Evolutionary conservation across 176 grass and related monocot genomes (phyloP).

Genomic region (Cenchrus fungigraminus): DNA sequence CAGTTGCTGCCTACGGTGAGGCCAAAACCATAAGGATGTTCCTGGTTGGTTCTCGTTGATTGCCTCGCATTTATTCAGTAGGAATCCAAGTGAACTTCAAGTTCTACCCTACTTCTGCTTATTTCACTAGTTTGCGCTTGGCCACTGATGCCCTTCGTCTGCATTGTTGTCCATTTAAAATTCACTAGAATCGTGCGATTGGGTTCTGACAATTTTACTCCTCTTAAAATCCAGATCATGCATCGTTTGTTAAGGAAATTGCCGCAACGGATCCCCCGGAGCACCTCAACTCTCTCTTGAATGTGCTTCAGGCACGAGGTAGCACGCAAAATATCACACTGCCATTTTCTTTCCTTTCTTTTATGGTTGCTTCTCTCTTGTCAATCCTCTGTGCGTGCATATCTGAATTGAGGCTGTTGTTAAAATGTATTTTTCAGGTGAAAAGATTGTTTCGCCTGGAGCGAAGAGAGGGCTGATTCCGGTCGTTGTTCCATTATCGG

Average conservation of each 20-base stretch:
- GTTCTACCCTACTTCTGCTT: neutral
- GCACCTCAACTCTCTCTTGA: conserved; percentile 71
- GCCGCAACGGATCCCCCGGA: conserved; percentile 73
- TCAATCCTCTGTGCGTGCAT: neutral
- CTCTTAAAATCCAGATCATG: conserved; percentile 61
- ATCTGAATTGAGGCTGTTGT: too few species aligned
- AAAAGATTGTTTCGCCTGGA: conserved; percentile 84
- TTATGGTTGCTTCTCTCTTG: neutral
- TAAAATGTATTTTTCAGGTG: conserved; percentile 48
- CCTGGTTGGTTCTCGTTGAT: neutral
- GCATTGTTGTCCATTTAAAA: too few species aligned
- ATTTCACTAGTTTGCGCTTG: neutral
- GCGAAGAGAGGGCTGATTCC: conserved; percentile 84
- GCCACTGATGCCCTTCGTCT: neutral
- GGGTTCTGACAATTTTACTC: neutral
- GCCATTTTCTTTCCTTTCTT: neutral
- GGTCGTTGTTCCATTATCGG: conserved; percentile 77
- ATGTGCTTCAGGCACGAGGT: conserved; percentile 89
- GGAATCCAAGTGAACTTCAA: neutral
- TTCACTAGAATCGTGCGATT: too few species aligned
- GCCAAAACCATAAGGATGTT: neutral
- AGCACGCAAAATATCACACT: neutral
- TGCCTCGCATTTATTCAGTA: neutral
- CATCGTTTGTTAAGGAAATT: conserved; percentile 76
- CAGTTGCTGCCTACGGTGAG: conserved; percentile 55